Base-by-base conservation (phyloP, 1,284 basidiomycete genomes). In the Ceratobasidium sp. region DNA sequence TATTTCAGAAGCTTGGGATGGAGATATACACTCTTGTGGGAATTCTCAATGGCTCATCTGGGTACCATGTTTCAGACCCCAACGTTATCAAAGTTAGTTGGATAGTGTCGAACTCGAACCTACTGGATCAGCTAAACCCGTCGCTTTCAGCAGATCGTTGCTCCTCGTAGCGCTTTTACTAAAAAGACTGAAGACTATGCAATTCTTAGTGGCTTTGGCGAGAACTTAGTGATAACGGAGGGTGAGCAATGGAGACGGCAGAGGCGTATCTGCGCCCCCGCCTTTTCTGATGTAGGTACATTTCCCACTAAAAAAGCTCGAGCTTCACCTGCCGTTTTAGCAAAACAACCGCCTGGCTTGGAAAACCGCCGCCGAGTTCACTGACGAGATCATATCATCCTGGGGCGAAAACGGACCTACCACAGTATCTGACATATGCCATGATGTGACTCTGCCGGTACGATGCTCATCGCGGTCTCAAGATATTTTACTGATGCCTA, bases 241-340 rank as follows among this genome's bases (percentile, higher is more conserved):
- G 60, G 60, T 11, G 60, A 44, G 24, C 17, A 45, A 24, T 63
- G 60, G 60, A 63, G 45, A 45, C 9, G 60, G 44, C 60, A 63
- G 45, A 41, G 60, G 60, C 33, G 60, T 11, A 63, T 63, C n/a
- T 44, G 36, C n/a, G 60, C 60, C 2, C 60, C 60, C 7, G 60
- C 60, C 8, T 63, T 63, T 45, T 63, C 60, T 22, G 60, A 63
- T n/a, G 60, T 45, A 63, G 11, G 60, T 47, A 19, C 5, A 17
- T 17, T 29, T n/a, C 44, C 11, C 36, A 29, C 36, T 22, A 24
- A 47, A 31, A 11, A 24, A 19, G 14, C 2, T 22, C 41, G 22
- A 45, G 4, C 45, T 41, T 6, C 22, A 15, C 22, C n/a, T 53
- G 11, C n/a, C n/a, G 51, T 3, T 17, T 24, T 36, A 63, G 60